Percentiles rank a stretch among this genome's conserved stretches.
Evolutionary conservation across 768 basidiomycete species (phyloP).

Genomic region (Kwoniella shandongensis): DNA sequence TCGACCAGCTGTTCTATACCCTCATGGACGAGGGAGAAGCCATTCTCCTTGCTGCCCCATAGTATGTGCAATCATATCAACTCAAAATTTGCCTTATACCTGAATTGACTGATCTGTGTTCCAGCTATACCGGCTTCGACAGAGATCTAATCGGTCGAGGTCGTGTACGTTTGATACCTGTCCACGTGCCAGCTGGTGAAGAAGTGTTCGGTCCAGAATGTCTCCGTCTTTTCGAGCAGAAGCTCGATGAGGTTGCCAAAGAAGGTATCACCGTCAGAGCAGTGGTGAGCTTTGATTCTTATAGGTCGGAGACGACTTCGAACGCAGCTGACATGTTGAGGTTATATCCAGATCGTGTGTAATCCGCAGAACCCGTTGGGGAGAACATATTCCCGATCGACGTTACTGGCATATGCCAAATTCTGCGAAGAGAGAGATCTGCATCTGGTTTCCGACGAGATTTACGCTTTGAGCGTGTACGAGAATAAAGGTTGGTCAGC

Average conservation of each 20-base stretch:
- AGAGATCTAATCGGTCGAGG: conserved; percentile 41
- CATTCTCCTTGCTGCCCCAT: conserved; percentile 44
- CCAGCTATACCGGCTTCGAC: conserved; percentile 45
- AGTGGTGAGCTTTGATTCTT: conserved; percentile 15
- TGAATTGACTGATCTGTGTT: neutral
- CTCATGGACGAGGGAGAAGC: conserved; percentile 49
- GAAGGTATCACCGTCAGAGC: conserved; percentile 42
- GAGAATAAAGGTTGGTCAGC: conserved; percentile 32
- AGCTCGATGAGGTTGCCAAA: conserved; percentile 22
- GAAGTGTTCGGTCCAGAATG: conserved; percentile 27
- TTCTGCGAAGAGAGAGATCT: conserved; percentile 51
- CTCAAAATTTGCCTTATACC: neutral
- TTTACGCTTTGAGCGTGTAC: conserved; percentile 51
- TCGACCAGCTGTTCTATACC: conserved; percentile 49
- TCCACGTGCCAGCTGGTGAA: conserved; percentile 29
- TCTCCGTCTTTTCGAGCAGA: conserved; percentile 32
- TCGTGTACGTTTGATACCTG: conserved; percentile 34
- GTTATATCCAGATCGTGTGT: conserved; percentile 47
- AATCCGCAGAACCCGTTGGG: conserved; percentile 45
- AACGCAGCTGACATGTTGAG: neutral
- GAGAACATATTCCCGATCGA: conserved; percentile 42
- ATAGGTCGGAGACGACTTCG: neutral
- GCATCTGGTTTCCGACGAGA: conserved; percentile 52
- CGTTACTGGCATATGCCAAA: conserved; percentile 44
- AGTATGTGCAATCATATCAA: conserved; percentile 26